These are phyloP conservation scores for Vitis hybrid DNA, from an alignment of 177 flowering plant species.

Conservation along the genomic window DNA sequence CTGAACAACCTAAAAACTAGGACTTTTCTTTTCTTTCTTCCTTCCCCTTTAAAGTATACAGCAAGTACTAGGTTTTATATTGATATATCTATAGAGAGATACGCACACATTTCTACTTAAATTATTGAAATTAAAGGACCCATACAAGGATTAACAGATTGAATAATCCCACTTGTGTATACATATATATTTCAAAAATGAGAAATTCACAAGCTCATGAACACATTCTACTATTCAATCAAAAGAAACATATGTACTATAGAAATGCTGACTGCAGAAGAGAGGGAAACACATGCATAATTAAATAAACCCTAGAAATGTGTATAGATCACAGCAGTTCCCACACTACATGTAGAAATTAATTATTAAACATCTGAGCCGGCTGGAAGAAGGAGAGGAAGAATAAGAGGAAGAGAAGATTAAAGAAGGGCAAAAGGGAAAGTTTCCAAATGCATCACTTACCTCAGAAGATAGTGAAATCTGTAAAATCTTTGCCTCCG, in stretches of 20 bases:
- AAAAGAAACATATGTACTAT: neutral
- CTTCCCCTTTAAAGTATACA: too few species aligned
- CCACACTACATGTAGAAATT: neutral
- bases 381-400: neutral
- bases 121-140: too few species aligned
- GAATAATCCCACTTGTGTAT: too few species aligned
- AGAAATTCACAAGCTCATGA: neutral
- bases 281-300: neutral
- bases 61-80: too few species aligned
- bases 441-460: neutral
- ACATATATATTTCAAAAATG: too few species aligned
- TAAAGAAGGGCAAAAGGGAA: neutral
- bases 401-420: neutral
- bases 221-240: neutral
- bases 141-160: too few species aligned
- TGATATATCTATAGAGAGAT: too few species aligned
- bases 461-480: neutral
- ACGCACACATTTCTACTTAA: too few species aligned
- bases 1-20: neutral
- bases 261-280: neutral
- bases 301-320: neutral
- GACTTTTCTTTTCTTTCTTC: too few species aligned
- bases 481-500: neutral
- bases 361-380: neutral
- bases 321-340: neutral